Evolutionary conservation across 192 early-diverging fungal genomes (phyloP).

Genomic region (Linnemannia schmuckeri): DNA sequence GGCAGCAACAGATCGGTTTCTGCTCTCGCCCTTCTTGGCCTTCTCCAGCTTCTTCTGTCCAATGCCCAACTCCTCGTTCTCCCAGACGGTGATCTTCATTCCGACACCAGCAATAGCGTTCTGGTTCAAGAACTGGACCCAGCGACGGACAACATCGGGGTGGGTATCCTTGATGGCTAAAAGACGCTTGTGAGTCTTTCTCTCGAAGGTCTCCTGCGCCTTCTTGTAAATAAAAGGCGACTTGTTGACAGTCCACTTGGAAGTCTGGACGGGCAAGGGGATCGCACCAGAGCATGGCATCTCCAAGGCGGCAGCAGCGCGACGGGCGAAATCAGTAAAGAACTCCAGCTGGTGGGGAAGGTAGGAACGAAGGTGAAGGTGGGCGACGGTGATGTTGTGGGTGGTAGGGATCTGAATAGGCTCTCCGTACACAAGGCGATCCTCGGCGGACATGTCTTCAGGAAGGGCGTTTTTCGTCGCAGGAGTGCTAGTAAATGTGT

Average conservation of each 20-base stretch:
- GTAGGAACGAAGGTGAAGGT: constrained; percentile 82
- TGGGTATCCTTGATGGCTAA: constrained; percentile 86
- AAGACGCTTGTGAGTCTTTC: constrained; percentile 86
- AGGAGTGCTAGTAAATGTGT: neutral
- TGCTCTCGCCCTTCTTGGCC: constrained; percentile 54
- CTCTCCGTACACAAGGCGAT: constrained; percentile 51
- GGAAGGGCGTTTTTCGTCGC: constrained; percentile 14
- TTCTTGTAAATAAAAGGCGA: constrained; percentile 98
- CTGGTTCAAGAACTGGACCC: constrained; percentile 83
- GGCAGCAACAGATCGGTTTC: constrained; percentile 53
- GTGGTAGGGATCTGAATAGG: constrained; percentile 67
- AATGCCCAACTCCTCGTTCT: constrained; percentile 71
- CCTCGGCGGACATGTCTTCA: constrained; percentile 42
- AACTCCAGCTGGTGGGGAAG: constrained; percentile 90
- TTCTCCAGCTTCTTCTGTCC: constrained; percentile 56
- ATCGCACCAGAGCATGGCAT: constrained; percentile 82
- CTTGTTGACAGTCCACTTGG: constrained; percentile 89
- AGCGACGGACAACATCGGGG: constrained; percentile 78
- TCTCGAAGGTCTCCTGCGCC: constrained; percentile 96
- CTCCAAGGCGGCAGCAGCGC: constrained; percentile 79
- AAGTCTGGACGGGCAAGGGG: constrained; percentile 77
- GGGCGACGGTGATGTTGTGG: constrained; percentile 79
- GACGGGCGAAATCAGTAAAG: constrained; percentile 85
- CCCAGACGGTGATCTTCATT: constrained; percentile 80
- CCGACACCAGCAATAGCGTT: constrained; percentile 91